These are phyloP conservation scores for Diaporthe destruens DNA, from an alignment of 2,329 filamentous ascomycete species.

Conservation along the genomic window DNA sequence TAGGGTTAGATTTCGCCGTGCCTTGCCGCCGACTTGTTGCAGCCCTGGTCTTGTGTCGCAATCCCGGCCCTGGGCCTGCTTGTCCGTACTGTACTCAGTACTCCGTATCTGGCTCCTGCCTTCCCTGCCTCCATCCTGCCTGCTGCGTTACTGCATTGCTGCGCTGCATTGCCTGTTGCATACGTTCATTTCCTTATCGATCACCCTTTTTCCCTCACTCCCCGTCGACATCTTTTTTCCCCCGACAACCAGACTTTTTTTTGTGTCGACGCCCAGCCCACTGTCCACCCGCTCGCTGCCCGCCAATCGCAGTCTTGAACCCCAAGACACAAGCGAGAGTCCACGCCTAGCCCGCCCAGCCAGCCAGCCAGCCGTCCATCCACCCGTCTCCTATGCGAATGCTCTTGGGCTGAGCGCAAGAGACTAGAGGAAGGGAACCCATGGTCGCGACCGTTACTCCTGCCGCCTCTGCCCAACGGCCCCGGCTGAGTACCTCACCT, in stretches of 20 bases:
- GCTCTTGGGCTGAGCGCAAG: constrained; percentile 9
- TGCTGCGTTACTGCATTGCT: not conserved
- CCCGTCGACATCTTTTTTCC: constrained; percentile 26
- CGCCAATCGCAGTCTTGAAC: constrained; percentile 4
- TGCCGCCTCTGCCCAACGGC: constrained; percentile 37
- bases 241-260: constrained; percentile 8
- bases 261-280: constrained; percentile 7
- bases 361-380: not conserved
- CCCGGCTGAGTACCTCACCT: constrained; percentile 21
- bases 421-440: not conserved
- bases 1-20: not conserved
- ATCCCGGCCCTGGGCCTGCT: constrained; percentile 24
- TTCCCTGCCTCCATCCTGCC: not conserved
- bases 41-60: constrained; percentile 22
- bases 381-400: not conserved
- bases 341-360: not conserved
- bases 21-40: constrained; percentile 2
- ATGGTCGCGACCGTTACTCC: constrained; percentile 38
- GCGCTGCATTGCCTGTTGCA: constrained; percentile 13
- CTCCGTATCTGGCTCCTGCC: constrained; percentile 3
- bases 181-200: constrained; percentile 29
- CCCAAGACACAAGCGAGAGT: constrained; percentile 6
- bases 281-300: not conserved
- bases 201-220: constrained; percentile 7
- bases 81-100: not conserved